Evolutionary conservation across 441 rosid species (phyloP), one percentile per base, ranked within the genome.

Genomic region (Flueggea neowawraea): DNA sequence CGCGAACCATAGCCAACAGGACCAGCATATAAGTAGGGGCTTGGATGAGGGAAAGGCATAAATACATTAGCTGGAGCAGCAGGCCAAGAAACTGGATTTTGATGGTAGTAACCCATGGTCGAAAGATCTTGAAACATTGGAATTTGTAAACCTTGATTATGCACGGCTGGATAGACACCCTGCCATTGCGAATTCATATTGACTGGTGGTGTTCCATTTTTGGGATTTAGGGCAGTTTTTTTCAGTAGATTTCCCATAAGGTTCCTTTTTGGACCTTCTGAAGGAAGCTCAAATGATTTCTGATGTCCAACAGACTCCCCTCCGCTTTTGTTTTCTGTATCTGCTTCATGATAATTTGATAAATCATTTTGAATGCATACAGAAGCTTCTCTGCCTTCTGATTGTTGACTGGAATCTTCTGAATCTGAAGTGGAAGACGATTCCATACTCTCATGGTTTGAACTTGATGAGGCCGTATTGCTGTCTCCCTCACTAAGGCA

Each of bases 401-500:
- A 82, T 52, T 74, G 92, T 73, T 73, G 91, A 69, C 82, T 76
- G 41, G 82, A 78, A 54, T 90, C 95, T 77, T 95, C 99, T 44
- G 95, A 87, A 74, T 89, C 97, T 67, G 97, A 89, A 14, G 83
- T 75, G 61, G 95, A 82, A 14, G 95, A 82, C 33, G 95, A 87
- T 64, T 82, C 96, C 28, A 75, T 64, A 68, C 81, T 82, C 66
- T 84, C 89, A 54, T 80, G 78, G 69, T 79, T 85, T 54, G 87
- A 88, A 54, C 28, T 22, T 22, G 28, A 22, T 22, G 84, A 83
- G 55, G 75, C 78, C 32, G 90, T 69, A 69, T 78, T 83, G 73
- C 86, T 86, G 47, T 90, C 97, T 64, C 85, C 95, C 69, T 90
- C 96, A 43, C 97, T 89, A 39, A 74, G 80, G 70, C 96, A 91